A percentile compares a stretch with the other conserved stretches of the same genome.
These are phyloP conservation scores for Lepidium sativum DNA, from an alignment of 345 rosid species.

Conservation along the genomic window DNA sequence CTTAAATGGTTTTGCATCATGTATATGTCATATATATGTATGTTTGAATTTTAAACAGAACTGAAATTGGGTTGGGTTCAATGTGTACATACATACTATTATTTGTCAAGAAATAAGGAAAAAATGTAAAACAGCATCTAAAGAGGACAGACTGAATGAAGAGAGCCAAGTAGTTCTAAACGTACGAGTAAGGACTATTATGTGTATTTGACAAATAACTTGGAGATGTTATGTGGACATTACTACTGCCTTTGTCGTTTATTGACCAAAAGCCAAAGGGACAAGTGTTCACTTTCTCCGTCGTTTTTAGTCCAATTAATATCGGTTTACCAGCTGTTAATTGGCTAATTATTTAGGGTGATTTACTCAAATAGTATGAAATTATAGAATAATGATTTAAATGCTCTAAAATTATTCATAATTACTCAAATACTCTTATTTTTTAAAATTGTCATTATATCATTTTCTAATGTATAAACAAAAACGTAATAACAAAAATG, in stretches of 20 bases:
- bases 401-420: too few relatives aligned
- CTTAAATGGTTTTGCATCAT: background rate
- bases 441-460: too few relatives aligned
- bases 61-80: background rate
- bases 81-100: background rate
- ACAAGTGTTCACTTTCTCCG: conserved; percentile 17
- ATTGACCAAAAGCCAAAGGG: conserved; percentile 22
- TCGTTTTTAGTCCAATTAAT: conserved; percentile 6
- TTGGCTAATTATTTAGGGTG: background rate
- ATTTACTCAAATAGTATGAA: too few relatives aligned
- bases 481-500: too few relatives aligned
- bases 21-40: too few relatives aligned
- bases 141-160: background rate
- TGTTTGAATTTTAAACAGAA: background rate
- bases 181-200: too few relatives aligned
- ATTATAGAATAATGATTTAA: too few relatives aligned
- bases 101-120: background rate
- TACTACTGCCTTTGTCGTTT: background rate
- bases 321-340: conserved; percentile 12
- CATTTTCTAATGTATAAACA: too few relatives aligned
- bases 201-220: too few relatives aligned
- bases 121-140: background rate
- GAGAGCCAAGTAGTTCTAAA: too few relatives aligned
- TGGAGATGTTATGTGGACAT: background rate
- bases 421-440: too few relatives aligned